Percentiles rank a stretch among this genome's conserved stretches.
Conservation (phyloP, 371 early-diverging fungal species). For the Coelomomyces lativittatus region DNA sequence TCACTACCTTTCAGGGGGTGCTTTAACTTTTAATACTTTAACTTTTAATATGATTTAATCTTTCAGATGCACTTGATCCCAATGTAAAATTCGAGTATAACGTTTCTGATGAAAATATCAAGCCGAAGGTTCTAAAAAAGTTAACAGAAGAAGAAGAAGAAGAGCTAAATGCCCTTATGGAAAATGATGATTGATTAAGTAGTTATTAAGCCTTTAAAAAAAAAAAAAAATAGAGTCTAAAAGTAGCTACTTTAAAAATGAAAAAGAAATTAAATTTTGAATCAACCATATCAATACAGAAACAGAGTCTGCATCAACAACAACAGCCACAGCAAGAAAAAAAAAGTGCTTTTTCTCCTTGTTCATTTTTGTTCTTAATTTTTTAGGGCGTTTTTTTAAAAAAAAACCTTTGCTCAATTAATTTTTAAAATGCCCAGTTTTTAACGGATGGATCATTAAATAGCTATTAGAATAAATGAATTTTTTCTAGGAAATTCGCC, state of each 20-base stretch:
- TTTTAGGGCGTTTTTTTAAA: too few species aligned
- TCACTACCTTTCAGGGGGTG: not conserved
- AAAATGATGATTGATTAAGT: not conserved
- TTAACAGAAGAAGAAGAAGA: constrained; percentile 66
- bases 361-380: too few species aligned
- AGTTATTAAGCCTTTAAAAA: not conserved
- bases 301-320: too few species aligned
- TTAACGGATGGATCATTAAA: too few species aligned
- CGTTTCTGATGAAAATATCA: constrained; percentile 1
- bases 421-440: too few species aligned
- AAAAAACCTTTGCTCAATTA: too few species aligned
- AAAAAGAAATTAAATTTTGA: not conserved
- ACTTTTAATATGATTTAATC: constrained; percentile 8
- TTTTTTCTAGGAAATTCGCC: too few species aligned
- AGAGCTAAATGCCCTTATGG: constrained; percentile 51
- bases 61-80: constrained; percentile 5
- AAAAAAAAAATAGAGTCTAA: not conserved
- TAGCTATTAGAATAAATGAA: too few species aligned
- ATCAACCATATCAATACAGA: not conserved
- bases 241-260: not conserved
- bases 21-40: not conserved
- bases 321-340: too few species aligned
- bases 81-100: constrained; percentile 4
- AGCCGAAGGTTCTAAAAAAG: constrained; percentile 5
- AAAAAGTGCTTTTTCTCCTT: too few species aligned